Base-by-base conservation (phyloP, 129 eudicot genomes). In the Heracleum sosnowskyi region DNA sequence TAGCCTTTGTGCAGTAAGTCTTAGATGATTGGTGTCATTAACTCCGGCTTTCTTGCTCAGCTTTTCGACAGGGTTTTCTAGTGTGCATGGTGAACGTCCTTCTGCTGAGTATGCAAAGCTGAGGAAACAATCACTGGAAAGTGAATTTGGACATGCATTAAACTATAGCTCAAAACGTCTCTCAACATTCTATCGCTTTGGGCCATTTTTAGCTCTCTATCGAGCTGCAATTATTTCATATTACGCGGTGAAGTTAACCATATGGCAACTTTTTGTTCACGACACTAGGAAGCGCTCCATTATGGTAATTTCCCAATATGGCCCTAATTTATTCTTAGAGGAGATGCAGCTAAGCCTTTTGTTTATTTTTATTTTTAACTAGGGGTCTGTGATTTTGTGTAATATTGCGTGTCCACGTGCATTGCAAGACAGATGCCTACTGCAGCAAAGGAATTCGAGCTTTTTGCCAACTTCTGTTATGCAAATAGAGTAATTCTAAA, bases 41-140 rank as follows among this genome's bases (percentile, higher is more conserved):
- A 42, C 45, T 3, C 70, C 36, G 60, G 17, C 28, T 31, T 79
- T 81, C 28, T 66, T 47, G 31, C 84, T 83, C 92, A 94, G 98
- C 76, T 91, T 85, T 83, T 90, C 97, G 36, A 90, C 92, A 34
- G 90, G 83, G 34, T 88, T 81, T 81, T 86, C 92, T 29, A 94
- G 98, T 71, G 93, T 94, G 34, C 97, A 94, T 79, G 98, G 97
- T 15, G 97, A 88, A 78, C 85, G 86, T 53, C 98, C 97, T 63
- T 88, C 98, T 37, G 93, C 98, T 33, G 96, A 90, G 76, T 94
- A 94, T 87, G 98, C 98, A 75, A 88, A 82, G 78, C 80, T 85
- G 81, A 91, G 98, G 88, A 94, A 91, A 84, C 93, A 91, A 79
- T 91, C 97, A 76, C 87, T 94, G 7, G 98, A 94, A 83, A 90